Conservation (phyloP, 495 filamentous ascomycete genomes). For the Chaetomium fimeti region DNA sequence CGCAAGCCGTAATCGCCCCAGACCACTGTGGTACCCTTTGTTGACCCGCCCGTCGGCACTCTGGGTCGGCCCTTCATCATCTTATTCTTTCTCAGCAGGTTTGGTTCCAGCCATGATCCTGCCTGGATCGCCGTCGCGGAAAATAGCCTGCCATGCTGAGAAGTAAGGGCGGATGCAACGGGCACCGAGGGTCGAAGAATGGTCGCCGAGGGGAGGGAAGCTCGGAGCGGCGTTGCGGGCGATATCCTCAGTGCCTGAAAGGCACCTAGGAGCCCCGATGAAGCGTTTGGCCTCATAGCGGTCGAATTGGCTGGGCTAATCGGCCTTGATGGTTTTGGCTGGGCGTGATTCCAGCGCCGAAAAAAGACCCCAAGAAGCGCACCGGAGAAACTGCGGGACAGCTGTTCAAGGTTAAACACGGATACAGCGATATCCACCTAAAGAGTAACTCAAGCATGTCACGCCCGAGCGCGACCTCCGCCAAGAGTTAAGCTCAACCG, state of each 20-base stretch:
- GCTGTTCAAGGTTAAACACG: not conserved
- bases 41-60: constrained; percentile 85
- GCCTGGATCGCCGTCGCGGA: constrained; percentile 63
- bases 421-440: not conserved
- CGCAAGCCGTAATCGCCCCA: constrained; percentile 97
- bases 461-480: constrained; percentile 1
- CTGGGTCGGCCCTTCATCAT: constrained; percentile 87
- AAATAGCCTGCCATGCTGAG: constrained; percentile 60
- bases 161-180: constrained; percentile 19
- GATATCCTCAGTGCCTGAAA: constrained; percentile 47
- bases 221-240: constrained; percentile 31
- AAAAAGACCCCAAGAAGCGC: constrained; percentile 15
- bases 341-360: constrained; percentile 16
- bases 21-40: constrained; percentile 87
- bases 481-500: constrained; percentile 13
- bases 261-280: constrained; percentile 43
- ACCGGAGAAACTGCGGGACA: constrained; percentile 10
- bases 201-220: constrained; percentile 33
- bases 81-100: constrained; percentile 69
- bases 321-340: constrained; percentile 12
- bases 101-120: constrained; percentile 78
- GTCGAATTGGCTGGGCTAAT: constrained; percentile 15
- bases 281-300: constrained; percentile 44
- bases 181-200: constrained; percentile 16
- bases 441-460: not conserved